These are phyloP conservation scores for Ascochyta fabae DNA, from an alignment of 2,329 filamentous ascomycete species.

Conservation along the genomic window DNA sequence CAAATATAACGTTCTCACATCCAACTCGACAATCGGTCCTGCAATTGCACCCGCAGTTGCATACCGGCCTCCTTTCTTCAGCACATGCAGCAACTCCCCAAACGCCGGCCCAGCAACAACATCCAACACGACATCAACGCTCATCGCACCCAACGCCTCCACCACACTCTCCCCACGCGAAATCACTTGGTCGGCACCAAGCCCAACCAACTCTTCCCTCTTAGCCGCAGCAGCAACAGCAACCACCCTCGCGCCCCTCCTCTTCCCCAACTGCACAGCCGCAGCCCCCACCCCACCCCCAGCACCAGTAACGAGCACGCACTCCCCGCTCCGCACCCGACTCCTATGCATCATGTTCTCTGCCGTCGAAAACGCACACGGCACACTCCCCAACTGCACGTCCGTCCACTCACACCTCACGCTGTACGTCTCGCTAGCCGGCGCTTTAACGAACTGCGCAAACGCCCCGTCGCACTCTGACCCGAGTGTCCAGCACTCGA, in stretches of 20 bases:
- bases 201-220: neutral
- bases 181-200: slow-evolving; percentile 15
- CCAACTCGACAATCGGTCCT: slow-evolving; percentile 16
- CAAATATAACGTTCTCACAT: slow-evolving; percentile 17
- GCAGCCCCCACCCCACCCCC: slow-evolving; percentile 21
- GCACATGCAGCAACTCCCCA: slow-evolving; percentile 11
- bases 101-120: slow-evolving; percentile 18
- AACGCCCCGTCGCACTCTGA: slow-evolving; percentile 19
- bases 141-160: slow-evolving; percentile 5
- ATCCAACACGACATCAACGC: slow-evolving; percentile 15
- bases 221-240: slow-evolving; percentile 13
- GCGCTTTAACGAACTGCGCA: slow-evolving; percentile 17
- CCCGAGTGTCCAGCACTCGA: slow-evolving; percentile 20
- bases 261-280: slow-evolving; percentile 18
- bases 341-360: slow-evolving; percentile 19
- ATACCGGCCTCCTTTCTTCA: slow-evolving; percentile 20
- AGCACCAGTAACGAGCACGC: slow-evolving; percentile 17
- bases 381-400: slow-evolving; percentile 14
- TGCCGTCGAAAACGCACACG: slow-evolving; percentile 20
- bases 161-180: slow-evolving; percentile 3
- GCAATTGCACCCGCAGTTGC: slow-evolving; percentile 19
- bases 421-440: slow-evolving; percentile 6
- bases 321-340: slow-evolving; percentile 2
- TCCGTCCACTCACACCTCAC: slow-evolving; percentile 14
- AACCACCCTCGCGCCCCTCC: slow-evolving; percentile 11